Base-by-base conservation (phyloP, 176 grass and related monocot genomes). In the Guadua angustifolia region DNA sequence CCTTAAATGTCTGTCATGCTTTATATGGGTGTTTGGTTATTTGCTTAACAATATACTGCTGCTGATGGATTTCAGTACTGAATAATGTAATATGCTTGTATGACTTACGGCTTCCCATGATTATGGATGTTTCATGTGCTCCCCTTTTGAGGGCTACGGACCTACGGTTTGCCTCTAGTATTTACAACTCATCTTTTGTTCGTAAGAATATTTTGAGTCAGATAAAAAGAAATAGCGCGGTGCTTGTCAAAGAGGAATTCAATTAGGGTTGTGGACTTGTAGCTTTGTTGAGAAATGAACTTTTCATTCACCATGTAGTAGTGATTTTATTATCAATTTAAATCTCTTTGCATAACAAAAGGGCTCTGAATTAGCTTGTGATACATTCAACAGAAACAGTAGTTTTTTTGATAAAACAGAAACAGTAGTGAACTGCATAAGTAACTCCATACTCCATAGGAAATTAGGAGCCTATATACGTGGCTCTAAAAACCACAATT, bases 301-400 rank as follows among this genome's bases (percentile, higher is more conserved):
- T 29, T 73, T 52, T 61, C 21, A 19, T 66, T 75, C 2, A 66
- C 44, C 33, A 39, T 21, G 32, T 43, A 74, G 74, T 39, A 60
- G 56, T 39, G 43, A 43, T 75, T 56, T 56, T 61, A 61, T 3
- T 38, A 43, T 2, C 33, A 35, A 5, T 79, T 55, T 22, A 22
- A 29, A n/a, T 78, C 7, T 78, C 13, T 53, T 66, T 78, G 14
- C 40, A 64, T 33, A 47, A 45, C 7, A 74, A 74, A 46, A 60
- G 25, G 17, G 10, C 47, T 50, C 1, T 45, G 25, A 42, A 13
- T 32, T 61, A 45, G 16, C 45, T 38, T 64, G 18, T 18, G 6
- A 11, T 50, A 69, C 29, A 14, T 82, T 60, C 38, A 47, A 10
- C 3, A 60, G 40, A 26, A 66, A 55, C 33, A 26, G 15, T n/a